Percentiles rank a stretch among this genome's conserved stretches.
Evolutionary conservation across 192 early-diverging fungal genomes (phyloP).

Genomic region (Backusella parvicylindrica): DNA sequence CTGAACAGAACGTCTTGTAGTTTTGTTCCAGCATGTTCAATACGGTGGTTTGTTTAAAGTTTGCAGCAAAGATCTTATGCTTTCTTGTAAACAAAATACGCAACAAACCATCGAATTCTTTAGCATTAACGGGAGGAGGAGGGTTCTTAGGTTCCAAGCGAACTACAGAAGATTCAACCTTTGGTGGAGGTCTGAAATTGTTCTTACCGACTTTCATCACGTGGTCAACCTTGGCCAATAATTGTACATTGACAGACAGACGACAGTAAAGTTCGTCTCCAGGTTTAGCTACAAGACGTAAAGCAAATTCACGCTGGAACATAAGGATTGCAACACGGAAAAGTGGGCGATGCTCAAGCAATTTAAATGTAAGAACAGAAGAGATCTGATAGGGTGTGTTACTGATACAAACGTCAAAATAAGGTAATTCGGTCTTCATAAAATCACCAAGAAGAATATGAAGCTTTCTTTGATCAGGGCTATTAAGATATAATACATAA

Average conservation of each 20-base stretch:
- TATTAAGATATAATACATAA: constrained; percentile 16
- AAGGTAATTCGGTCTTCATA: constrained; percentile 94
- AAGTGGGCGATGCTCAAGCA: constrained; percentile 90
- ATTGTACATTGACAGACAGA: constrained; percentile 89
- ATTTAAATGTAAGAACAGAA: constrained; percentile 92
- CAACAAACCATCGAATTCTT: constrained; percentile 97
- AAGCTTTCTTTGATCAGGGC: constrained; percentile 75
- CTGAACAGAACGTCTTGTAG: constrained; percentile 90
- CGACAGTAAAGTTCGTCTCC: constrained; percentile 91
- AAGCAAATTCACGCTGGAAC: constrained; percentile 99
- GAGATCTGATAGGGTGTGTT: constrained; percentile 99
- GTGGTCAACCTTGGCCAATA: constrained; percentile 91
- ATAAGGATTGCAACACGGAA: constrained; percentile 90
- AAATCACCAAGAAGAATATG: constrained; percentile 98
- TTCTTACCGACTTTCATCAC: constrained; percentile 98
- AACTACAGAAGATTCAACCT: constrained; percentile 96
- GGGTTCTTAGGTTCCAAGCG: constrained; percentile 90
- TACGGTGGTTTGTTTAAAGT: constrained; percentile 84
- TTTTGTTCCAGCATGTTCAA: constrained; percentile 93
- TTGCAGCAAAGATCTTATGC: constrained; percentile 83
- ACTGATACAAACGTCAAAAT: constrained; percentile 97
- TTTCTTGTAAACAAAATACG: constrained; percentile 91
- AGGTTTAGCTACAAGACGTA: constrained; percentile 91
- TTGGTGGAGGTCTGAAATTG: constrained; percentile 96
- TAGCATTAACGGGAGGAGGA: constrained; percentile 90